phyloP scores from a whole-genome alignment of 306 rosid genomes.

The Cucumis melo region DNA sequence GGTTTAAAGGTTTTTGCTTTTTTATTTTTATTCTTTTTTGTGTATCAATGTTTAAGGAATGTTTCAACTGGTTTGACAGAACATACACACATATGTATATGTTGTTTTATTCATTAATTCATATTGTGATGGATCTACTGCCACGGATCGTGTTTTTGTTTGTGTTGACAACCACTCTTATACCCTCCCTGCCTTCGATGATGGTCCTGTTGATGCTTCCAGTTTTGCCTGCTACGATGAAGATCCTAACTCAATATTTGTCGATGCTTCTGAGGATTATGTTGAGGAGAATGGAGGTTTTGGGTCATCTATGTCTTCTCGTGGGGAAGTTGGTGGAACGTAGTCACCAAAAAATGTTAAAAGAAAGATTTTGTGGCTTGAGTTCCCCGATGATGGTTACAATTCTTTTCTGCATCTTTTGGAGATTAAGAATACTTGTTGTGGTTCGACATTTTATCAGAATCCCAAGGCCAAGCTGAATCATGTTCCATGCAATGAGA shows the following conservation, averaged over 20 bases:
- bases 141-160: slow-evolving; percentile 60
- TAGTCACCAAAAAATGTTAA: slow-evolving; percentile 36
- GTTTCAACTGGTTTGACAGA: too few species aligned
- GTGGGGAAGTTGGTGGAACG: neutral
- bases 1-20: too few species aligned
- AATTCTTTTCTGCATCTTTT: slow-evolving; percentile 66
- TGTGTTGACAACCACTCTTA: slow-evolving; percentile 53
- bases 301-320: neutral
- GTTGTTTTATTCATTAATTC: too few species aligned
- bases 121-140: slow-evolving; percentile 28
- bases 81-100: too few species aligned
- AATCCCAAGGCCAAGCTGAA: slow-evolving; percentile 63
- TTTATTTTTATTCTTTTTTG: too few species aligned
- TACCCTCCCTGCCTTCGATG: slow-evolving; percentile 18
- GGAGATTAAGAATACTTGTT: slow-evolving; percentile 66
- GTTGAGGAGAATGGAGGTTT: slow-evolving; percentile 4
- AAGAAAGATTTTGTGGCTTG: slow-evolving; percentile 66
- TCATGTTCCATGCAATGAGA: slow-evolving; percentile 48
- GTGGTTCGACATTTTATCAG: slow-evolving; percentile 51
- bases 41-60: too few species aligned
- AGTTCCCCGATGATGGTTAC: slow-evolving; percentile 87
- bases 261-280: slow-evolving; percentile 47
- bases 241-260: slow-evolving; percentile 27
- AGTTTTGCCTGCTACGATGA: slow-evolving; percentile 6
- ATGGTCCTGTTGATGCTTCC: slow-evolving; percentile 1